These are phyloP conservation scores for Pyronema domesticum DNA, from an alignment of 495 filamentous ascomycete genomes.

Conservation along the genomic window DNA sequence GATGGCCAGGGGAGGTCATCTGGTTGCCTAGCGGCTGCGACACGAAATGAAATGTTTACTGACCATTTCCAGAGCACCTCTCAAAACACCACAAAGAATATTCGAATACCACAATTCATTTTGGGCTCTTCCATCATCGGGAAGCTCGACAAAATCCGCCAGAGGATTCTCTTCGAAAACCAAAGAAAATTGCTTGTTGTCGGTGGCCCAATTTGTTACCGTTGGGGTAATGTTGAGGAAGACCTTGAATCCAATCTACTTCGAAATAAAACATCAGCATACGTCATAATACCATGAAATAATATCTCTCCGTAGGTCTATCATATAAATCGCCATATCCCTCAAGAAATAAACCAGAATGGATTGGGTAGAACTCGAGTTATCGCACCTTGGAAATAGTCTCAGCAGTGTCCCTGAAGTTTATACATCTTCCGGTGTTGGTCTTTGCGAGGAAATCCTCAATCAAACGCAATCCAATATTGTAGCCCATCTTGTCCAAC, in stretches of 20 bases:
- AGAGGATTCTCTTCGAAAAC: constrained; percentile 94
- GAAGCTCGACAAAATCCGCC: constrained; percentile 92
- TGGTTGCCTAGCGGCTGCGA: constrained; percentile 5
- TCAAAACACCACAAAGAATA: constrained; percentile 80
- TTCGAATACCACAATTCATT: constrained; percentile 98
- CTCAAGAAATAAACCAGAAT: not conserved
- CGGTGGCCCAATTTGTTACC: constrained; percentile 85
- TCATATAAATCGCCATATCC: not conserved
- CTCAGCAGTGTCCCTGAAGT: constrained; percentile 89
- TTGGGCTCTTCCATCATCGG: constrained; percentile 86
- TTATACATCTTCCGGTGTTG: constrained; percentile 69
- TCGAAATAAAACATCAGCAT: too few species aligned
- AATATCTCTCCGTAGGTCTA: not conserved
- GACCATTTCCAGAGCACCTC: constrained; percentile 91
- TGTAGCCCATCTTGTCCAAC: constrained; percentile 97
- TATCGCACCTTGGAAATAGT: constrained; percentile 72
- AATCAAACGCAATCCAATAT: constrained; percentile 88
- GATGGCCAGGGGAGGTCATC: not conserved
- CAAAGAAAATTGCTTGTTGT: constrained; percentile 89
- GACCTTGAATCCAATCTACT: constrained; percentile 90
- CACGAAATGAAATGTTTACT: constrained; percentile 10
- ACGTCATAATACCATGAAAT: too few species aligned
- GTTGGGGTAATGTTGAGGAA: constrained; percentile 95
- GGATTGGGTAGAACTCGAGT: not conserved
- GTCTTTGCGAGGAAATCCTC: constrained; percentile 96